Evolutionary conservation across 2,329 filamentous ascomycete genomes (phyloP).

Genomic region (Drechslera avenae): DNA sequence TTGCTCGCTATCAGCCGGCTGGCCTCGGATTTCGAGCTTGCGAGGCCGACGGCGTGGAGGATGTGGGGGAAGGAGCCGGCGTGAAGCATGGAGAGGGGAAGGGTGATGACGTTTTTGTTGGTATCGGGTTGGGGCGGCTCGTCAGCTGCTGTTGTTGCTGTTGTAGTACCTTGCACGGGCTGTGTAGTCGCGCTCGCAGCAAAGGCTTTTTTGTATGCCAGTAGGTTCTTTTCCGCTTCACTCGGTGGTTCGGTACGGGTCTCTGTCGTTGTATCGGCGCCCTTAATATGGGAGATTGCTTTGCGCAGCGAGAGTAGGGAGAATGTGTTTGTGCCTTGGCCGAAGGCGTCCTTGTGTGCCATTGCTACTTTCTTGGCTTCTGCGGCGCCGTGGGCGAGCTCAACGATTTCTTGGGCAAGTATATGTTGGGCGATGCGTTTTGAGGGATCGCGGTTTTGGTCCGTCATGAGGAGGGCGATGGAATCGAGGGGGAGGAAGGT

Average conservation of each 20-base stretch:
- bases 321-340: conserved; percentile 38
- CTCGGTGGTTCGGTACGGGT: conserved; percentile 1
- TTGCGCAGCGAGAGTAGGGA: conserved; percentile 34
- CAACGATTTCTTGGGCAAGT: conserved; percentile 80
- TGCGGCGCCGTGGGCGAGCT: conserved; percentile 73
- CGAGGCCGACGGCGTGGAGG: conserved; percentile 65
- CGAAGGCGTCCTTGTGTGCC: conserved; percentile 58
- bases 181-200: conserved; percentile 24
- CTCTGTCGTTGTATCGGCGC: background rate
- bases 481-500: conserved; percentile 78
- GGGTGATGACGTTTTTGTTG: conserved; percentile 60
- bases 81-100: conserved; percentile 63
- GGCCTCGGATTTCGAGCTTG: conserved; percentile 61
- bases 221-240: conserved; percentile 20
- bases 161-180: conserved; percentile 12
- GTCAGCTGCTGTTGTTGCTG: background rate
- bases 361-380: conserved; percentile 67
- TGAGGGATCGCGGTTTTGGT: conserved; percentile 70
- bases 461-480: conserved; percentile 70
- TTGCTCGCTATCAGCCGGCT: conserved; percentile 61
- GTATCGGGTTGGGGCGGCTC: conserved; percentile 14
- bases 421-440: conserved; percentile 80
- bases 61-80: conserved; percentile 63
- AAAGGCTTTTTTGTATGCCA: conserved; percentile 36
- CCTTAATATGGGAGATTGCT: conserved; percentile 14